A percentile compares a stretch with the other conserved stretches of the same genome.
These are phyloP conservation scores for Naganishia onofrii DNA, from an alignment of 768 basidiomycete species.

Conservation along the genomic window DNA sequence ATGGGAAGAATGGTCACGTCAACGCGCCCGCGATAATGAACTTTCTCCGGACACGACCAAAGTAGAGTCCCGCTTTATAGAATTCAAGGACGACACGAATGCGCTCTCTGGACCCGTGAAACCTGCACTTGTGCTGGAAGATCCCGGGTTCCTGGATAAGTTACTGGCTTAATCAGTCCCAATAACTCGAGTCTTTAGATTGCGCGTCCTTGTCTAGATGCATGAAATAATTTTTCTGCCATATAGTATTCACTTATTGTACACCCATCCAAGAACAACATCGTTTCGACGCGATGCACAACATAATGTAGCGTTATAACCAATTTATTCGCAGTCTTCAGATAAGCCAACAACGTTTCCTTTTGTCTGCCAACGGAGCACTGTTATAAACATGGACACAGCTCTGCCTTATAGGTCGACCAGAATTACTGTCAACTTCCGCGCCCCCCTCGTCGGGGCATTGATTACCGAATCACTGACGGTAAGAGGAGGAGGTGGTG, in stretches of 20 bases:
- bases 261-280: not conserved
- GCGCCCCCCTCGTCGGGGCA: too few relatives aligned
- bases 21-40: slow-evolving; percentile 15
- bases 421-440: too few relatives aligned
- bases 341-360: too few relatives aligned
- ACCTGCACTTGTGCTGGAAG: slow-evolving; percentile 18
- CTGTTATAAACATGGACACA: too few relatives aligned
- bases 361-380: too few relatives aligned
- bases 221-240: not conserved
- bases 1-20: slow-evolving; percentile 27
- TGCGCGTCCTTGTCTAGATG: not conserved
- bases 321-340: not conserved
- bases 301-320: slow-evolving; percentile 6
- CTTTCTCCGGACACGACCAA: slow-evolving; percentile 17
- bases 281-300: not conserved
- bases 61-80: not conserved
- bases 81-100: not conserved
- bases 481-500: too few relatives aligned
- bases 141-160: slow-evolving; percentile 1
- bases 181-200: not conserved
- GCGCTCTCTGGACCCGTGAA: not conserved
- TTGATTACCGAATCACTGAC: too few relatives aligned
- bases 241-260: slow-evolving; percentile 17
- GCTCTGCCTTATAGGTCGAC: too few relatives aligned
- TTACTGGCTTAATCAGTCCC: not conserved